Evolutionary conservation across 352 stramenopile species (phyloP), one percentile per base, ranked within the genome.

Genomic region (Globisporangium yorkense): DNA sequence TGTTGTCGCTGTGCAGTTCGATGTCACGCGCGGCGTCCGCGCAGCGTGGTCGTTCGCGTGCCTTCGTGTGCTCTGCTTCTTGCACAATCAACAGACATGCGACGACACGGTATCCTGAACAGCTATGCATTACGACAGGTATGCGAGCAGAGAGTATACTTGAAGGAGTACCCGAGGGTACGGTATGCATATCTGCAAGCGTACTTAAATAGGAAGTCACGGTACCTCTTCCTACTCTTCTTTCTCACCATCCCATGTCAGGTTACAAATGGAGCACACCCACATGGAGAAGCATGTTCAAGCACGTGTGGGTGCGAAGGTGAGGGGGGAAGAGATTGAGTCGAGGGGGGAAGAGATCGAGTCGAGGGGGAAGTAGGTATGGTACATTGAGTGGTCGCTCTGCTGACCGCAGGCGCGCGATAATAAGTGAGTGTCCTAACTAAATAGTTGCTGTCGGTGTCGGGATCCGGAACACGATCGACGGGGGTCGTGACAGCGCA

Each of bases 1-100:
- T 94, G 20, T 29, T 57, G 45, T 33, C 18, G 12, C 15, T 15
- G 31, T 45, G 10, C 1, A 2, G 16, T 45, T 6, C 18, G 40
- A n/a, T 16, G 41, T 46, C 41, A 5, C 5, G 1, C 12, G 40
- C 40, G 13, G 40, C 39, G 10, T 27, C 24, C 24, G 24, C 24
- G 24, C 24, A 27, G 24, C 24, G 24, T 27, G 24, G 24, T 27
- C 24, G 24, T 27, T 27, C 24, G 24, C 24, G 24, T 27, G 24
- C 24, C 24, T 27, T 27, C 24, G 24, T 27, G 24, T 27, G 24
- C 24, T 27, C 24, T 27, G 24, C 24, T 27, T 27, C 24, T 27
- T 27, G 24, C 24, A 27, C 24, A 27, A 27, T 27, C 24, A 27
- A 27, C 24, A 27, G 24, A 27, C 24, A 27, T 27, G 24, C 24